Conservation (phyloP, 495 filamentous ascomycete species). For the Lepidopterella palustris region DNA sequence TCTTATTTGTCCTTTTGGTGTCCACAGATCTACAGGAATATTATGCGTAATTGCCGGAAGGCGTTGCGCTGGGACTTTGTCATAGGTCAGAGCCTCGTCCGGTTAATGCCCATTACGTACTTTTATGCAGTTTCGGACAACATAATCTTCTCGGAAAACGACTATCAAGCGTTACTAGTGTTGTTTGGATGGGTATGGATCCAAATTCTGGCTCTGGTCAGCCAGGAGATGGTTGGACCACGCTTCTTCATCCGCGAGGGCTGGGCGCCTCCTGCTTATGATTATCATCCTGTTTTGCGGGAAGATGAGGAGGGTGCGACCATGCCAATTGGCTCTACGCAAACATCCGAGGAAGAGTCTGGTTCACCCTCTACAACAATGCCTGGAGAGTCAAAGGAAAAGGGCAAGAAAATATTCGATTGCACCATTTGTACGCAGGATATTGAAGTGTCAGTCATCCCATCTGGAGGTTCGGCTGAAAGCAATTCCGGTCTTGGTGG, state of each 20-base stretch:
- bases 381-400: conserved; percentile 35
- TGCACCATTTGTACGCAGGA: conserved; percentile 93
- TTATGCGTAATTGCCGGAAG: conserved; percentile 83
- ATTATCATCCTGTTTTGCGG: conserved; percentile 88
- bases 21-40: conserved; percentile 86
- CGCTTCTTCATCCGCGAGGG: conserved; percentile 63
- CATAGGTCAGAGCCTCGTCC: conserved; percentile 69
- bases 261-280: conserved; percentile 80
- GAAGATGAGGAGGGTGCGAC: conserved; percentile 68
- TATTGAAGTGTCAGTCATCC: conserved; percentile 78
- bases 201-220: conserved; percentile 70
- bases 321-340: conserved; percentile 64
- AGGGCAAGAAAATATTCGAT: conserved; percentile 63
- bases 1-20: conserved; percentile 83
- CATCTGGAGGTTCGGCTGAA: conserved; percentile 45
- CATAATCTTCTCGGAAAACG: conserved; percentile 68
- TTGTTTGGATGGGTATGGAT: conserved; percentile 83
- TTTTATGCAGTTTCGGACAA: conserved; percentile 70
- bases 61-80: conserved; percentile 85
- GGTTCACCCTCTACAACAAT: conserved; percentile 28
- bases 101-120: conserved; percentile 72
- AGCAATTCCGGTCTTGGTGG: conserved; percentile 42
- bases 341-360: conserved; percentile 30
- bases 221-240: conserved; percentile 81
- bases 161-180: conserved; percentile 53